Conservation (phyloP, 768 basidiomycete genomes). For the Collybiopsis luxurians region DNA sequence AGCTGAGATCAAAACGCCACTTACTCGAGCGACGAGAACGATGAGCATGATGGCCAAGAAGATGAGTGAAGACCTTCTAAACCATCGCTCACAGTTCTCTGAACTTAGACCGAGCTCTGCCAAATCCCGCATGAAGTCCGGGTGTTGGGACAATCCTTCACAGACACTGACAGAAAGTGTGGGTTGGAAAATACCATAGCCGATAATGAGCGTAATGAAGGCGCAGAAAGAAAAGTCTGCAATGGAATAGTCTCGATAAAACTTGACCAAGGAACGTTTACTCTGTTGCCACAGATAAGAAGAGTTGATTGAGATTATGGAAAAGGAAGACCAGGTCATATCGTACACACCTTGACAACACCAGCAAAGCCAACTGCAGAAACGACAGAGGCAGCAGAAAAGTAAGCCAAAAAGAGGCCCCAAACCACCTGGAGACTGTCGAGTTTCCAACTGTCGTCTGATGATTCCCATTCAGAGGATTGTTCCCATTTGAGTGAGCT, state of each 20-base stretch:
- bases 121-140: constrained; percentile 70
- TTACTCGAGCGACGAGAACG: constrained; percentile 63
- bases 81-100: constrained; percentile 81
- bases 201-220: constrained; percentile 51
- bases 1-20: constrained; percentile 21
- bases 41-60: constrained; percentile 58
- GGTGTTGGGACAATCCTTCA: constrained; percentile 72
- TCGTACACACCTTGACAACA: constrained; percentile 61
- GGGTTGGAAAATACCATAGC: constrained; percentile 56
- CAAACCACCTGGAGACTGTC: constrained; percentile 54
- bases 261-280: constrained; percentile 63
- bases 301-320: no score
- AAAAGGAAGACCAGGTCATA: constrained; percentile 3
- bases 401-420: constrained; percentile 63
- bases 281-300: constrained; percentile 38
- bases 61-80: constrained; percentile 62
- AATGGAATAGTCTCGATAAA: constrained; percentile 81
- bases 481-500: constrained; percentile 41
- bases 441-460: constrained; percentile 36
- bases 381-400: constrained; percentile 60
- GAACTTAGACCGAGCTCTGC: constrained; percentile 69
- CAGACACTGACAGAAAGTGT: constrained; percentile 60
- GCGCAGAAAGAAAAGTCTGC: constrained; percentile 75
- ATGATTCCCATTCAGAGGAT: constrained; percentile 45
- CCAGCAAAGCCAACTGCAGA: constrained; percentile 66